phyloP scores from a whole-genome alignment of 2,329 filamentous ascomycete species.

The Beauveria sp. region DNA sequence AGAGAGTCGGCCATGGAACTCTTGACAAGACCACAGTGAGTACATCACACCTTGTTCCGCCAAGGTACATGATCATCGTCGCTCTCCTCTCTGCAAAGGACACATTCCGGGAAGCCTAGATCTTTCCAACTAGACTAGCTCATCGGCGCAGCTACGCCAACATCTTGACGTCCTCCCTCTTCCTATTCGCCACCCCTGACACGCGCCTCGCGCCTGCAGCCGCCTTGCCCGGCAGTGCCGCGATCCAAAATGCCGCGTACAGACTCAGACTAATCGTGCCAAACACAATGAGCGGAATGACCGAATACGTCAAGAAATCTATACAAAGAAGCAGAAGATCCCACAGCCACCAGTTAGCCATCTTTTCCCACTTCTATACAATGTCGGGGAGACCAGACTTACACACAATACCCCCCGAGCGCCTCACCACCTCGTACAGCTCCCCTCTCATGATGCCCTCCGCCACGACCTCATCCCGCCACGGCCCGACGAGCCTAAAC shows the following conservation, averaged over 20 bases:
- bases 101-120: too few species aligned
- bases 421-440: constrained; percentile 30
- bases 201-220: not conserved
- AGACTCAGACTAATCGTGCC: constrained; percentile 24
- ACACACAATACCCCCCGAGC: constrained; percentile 30
- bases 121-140: not conserved
- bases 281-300: constrained; percentile 29
- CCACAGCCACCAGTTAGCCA: not conserved
- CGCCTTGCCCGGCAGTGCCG: not conserved
- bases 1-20: too few species aligned
- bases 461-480: constrained; percentile 30
- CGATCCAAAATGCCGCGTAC: constrained; percentile 13
- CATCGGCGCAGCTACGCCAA: not conserved
- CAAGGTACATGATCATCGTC: too few species aligned
- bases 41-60: too few species aligned
- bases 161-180: not conserved
- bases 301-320: constrained; percentile 29
- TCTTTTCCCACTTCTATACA: not conserved
- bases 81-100: too few species aligned
- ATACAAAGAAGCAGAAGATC: too few species aligned
- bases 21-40: too few species aligned
- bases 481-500: constrained; percentile 38
- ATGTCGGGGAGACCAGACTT: constrained; percentile 17
- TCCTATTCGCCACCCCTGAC: not conserved
- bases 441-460: constrained; percentile 32